Base-by-base conservation (phyloP, 2,329 filamentous ascomycete species). In the Lasiodiplodia sp. region DNA sequence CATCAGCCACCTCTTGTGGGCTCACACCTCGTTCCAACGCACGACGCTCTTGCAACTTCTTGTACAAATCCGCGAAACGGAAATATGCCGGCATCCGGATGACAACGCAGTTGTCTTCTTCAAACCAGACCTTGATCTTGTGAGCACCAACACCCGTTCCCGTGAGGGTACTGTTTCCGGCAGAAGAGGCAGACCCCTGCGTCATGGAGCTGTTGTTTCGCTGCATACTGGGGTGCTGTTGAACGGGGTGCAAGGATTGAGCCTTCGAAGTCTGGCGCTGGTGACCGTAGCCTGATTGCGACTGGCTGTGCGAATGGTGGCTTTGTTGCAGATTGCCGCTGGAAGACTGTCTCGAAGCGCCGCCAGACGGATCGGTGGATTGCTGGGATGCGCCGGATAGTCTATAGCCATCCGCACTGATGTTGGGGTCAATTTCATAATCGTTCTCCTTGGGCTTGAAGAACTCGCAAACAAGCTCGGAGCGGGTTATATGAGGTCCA, bases 41-140 rank as follows among this genome's bases (percentile, higher is more conserved):
- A 72, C 97, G 86, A 55, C 96, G 88, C 73, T 97, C 93, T 62
- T 89, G 87, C 69, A 98, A 89, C 81, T 96, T 97, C 72, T 94
- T 91, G 73, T 91, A 91, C 10, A 99, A 86, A 70, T 93, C 91
- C 66, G 87, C 84, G 79, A 91, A 96, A 66, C 87, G 87, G 74
- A 96, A 93, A 67, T 96, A 92, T 1, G 87, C 87, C 0, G 95
- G 91, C 67, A 98, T 93, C 40, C 94, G 90, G 75, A 99, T 94
- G 55, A 96, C 92, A 72, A 97, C 95, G 68, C 96, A 88, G 73
- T 97, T 95, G 70, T 94, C 91, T 72, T 82, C 78, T 69, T 95
- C 92, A 82, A 93, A 97, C 82, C 92, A 96, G 66, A 97, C 91
- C 82, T 98, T 98, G 78, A 98, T 92, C 80, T 97, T 98, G 83